These are phyloP conservation scores for Raphanus raphanistrum DNA, from an alignment of 345 rosid species.

Conservation along the genomic window DNA sequence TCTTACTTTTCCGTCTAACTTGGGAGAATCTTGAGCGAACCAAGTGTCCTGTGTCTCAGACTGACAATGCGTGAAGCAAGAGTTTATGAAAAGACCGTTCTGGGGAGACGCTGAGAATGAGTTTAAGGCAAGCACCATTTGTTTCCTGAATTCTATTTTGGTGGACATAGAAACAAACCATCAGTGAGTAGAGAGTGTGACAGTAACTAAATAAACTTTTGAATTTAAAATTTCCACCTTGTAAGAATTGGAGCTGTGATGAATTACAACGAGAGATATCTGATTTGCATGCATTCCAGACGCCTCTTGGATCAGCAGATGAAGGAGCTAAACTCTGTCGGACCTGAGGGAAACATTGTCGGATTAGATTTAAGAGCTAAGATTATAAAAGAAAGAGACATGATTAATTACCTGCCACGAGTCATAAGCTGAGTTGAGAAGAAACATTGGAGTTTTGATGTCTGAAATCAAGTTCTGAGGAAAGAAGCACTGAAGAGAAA, in stretches of 20 bases:
- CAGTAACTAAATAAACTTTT: background rate
- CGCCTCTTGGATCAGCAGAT: slow-evolving; percentile 68
- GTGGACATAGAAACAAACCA: background rate
- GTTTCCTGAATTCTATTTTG: slow-evolving; percentile 69
- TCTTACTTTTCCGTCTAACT: slow-evolving; percentile 38
- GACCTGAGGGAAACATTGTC: slow-evolving; percentile 40
- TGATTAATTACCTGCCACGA: slow-evolving; percentile 66
- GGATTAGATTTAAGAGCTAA: background rate
- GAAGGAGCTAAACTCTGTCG: slow-evolving; percentile 68
- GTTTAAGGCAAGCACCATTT: slow-evolving; percentile 60
- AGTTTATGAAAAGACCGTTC: slow-evolving; percentile 83
- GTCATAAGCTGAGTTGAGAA: slow-evolving; percentile 83
- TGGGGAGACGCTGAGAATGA: slow-evolving; percentile 50
- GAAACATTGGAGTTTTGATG: slow-evolving; percentile 71
- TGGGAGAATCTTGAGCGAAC: slow-evolving; percentile 75
- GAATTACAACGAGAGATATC: slow-evolving; percentile 60
- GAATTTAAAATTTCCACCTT: slow-evolving; percentile 40
- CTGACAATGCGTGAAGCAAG: slow-evolving; percentile 95
- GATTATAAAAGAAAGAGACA: background rate
- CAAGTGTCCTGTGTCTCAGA: slow-evolving; percentile 84
- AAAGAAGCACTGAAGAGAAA: slow-evolving; percentile 68
- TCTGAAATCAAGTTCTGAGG: slow-evolving; percentile 68
- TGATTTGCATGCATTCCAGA: slow-evolving; percentile 61
- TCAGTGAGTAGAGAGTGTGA: background rate
- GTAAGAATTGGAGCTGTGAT: slow-evolving; percentile 65